Conservation (phyloP, 2,329 filamentous ascomycete genomes). For the Fusarium citri region DNA sequence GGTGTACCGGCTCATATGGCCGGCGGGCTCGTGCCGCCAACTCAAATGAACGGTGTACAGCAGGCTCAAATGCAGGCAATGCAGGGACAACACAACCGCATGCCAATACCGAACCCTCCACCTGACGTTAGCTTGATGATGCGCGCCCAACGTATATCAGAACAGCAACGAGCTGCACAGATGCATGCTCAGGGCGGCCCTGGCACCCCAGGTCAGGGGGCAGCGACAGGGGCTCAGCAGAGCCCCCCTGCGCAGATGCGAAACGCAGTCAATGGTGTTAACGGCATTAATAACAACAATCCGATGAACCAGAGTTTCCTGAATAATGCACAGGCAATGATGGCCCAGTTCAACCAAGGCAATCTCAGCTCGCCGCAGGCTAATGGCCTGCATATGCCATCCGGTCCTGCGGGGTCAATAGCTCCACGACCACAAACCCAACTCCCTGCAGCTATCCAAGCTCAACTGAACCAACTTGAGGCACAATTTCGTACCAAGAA, state of each 20-base stretch:
- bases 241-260: conserved; percentile 59
- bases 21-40: conserved; percentile 63
- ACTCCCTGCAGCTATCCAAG: conserved; percentile 59
- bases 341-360: conserved; percentile 60
- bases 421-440: conserved; percentile 56
- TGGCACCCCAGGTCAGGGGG: conserved; percentile 50
- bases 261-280: conserved; percentile 47
- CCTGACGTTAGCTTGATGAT: conserved; percentile 68
- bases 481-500: conserved; percentile 63
- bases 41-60: conserved; percentile 73
- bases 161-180: conserved; percentile 69
- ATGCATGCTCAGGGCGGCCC: conserved; percentile 54
- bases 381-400: conserved; percentile 60
- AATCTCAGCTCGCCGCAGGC: conserved; percentile 59
- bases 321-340: conserved; percentile 64
- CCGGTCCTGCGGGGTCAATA: conserved; percentile 59
- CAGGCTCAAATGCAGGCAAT: conserved; percentile 76
- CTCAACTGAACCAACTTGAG: conserved; percentile 65
- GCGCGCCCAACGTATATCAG: conserved; percentile 74
- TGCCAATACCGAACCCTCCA: conserved; percentile 60
- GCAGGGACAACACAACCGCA: conserved; percentile 68
- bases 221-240: conserved; percentile 50
- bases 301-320: conserved; percentile 63
- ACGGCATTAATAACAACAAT: conserved; percentile 52
- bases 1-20: conserved; percentile 61